Evolutionary conservation across 495 filamentous ascomycete species (phyloP).

Genomic region (Staphylotrichum longicolle): DNA sequence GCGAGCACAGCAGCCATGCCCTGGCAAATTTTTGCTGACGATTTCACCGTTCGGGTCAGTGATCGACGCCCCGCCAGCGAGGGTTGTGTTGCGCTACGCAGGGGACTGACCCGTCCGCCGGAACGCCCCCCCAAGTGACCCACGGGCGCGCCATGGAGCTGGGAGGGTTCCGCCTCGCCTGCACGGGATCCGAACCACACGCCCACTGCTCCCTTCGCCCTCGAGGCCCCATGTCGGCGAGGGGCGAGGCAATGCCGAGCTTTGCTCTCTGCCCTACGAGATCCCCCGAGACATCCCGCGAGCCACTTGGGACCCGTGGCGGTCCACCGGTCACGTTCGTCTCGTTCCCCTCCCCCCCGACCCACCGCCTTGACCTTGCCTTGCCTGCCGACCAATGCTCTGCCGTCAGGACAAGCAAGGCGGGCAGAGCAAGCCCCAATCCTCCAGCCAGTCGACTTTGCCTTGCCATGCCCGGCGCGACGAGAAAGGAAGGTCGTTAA

Average conservation of each 20-base stretch:
- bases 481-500: constrained; percentile 33
- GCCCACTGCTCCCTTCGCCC: constrained; percentile 2
- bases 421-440: not conserved
- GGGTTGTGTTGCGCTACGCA: constrained; percentile 4
- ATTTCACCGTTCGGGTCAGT: not conserved
- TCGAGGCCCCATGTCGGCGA: not conserved
- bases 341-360: not conserved
- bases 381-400: not conserved
- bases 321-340: constrained; percentile 11
- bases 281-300: constrained; percentile 12
- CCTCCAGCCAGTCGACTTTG: constrained; percentile 9
- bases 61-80: constrained; percentile 17
- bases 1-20: not conserved
- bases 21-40: constrained; percentile 4
- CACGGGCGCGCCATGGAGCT: not conserved
- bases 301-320: not conserved
- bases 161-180: constrained; percentile 9
- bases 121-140: not conserved
- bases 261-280: constrained; percentile 12
- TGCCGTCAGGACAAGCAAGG: not conserved
- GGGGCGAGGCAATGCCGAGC: constrained; percentile 10
- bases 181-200: not conserved
- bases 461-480: constrained; percentile 20
- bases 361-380: not conserved
- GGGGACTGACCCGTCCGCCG: not conserved